These are phyloP conservation scores for Pugionium dolabratum DNA, from an alignment of 345 rosid species.

Conservation along the genomic window DNA sequence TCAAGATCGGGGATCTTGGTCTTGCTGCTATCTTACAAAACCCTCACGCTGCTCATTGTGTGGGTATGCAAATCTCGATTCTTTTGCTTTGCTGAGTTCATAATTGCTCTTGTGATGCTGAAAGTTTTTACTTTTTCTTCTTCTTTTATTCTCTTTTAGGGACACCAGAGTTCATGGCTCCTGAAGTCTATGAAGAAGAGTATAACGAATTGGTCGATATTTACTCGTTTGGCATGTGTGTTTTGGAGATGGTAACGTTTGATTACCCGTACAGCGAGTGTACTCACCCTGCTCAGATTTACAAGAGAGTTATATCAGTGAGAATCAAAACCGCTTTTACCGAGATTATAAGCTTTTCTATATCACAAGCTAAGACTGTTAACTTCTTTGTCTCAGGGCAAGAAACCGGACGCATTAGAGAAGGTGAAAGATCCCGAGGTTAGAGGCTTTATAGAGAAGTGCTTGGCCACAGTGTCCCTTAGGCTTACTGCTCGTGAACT, in stretches of 20 bases:
- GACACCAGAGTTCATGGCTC: constrained; percentile 97
- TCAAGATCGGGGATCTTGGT: constrained; percentile 54
- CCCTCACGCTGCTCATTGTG: constrained; percentile 90
- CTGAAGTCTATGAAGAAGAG: constrained; percentile 75
- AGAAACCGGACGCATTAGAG: constrained; percentile 84
- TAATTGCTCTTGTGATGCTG: background rate
- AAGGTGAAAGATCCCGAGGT: constrained; percentile 84
- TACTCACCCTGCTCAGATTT: constrained; percentile 36
- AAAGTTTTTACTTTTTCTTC: background rate
- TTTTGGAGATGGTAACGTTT: constrained; percentile 92
- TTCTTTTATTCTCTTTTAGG: constrained; percentile 42
- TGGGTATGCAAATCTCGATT: constrained; percentile 54
- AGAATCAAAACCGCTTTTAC: constrained; percentile 35
- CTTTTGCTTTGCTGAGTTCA: background rate
- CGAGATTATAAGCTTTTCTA: background rate
- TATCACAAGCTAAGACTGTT: background rate
- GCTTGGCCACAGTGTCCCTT: constrained; percentile 75
- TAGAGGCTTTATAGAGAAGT: constrained; percentile 76
- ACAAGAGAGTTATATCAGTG: constrained; percentile 93
- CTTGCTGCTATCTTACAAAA: constrained; percentile 85
- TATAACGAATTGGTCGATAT: constrained; percentile 91
- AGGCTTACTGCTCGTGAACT: constrained; percentile 90
- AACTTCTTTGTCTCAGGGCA: constrained; percentile 56
- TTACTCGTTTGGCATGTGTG: constrained; percentile 96
- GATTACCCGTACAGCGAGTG: constrained; percentile 97